Evolutionary conservation across 495 filamentous ascomycete genomes (phyloP), one percentile per base, ranked within the genome.

Genomic region (Penicillium herquei): DNA sequence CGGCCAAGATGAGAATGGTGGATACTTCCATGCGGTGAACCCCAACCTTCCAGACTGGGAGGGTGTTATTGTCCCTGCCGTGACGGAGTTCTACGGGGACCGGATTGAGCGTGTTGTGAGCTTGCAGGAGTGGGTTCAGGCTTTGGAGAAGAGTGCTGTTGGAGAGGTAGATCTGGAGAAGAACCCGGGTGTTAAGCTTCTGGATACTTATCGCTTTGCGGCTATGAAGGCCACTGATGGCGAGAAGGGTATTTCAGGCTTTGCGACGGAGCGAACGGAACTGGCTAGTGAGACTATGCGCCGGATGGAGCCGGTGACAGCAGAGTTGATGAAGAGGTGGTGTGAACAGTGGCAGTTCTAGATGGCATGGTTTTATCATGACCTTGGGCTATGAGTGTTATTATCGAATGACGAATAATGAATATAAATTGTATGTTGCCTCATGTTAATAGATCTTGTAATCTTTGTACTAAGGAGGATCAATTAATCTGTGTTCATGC

Each of bases 271-370:
- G 45, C n/a, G 34, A 26, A 61, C 66, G 49, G 43, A 49, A 39
- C 9, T 14, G 45, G 51, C 8, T 14, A 69, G 66, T 43, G 7
- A 39, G 16, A 67, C 64, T 0, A 44, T 67, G 58, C 26, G 44
- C 3, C 17, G 17, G 6, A 49, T 69, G 54, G 53, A 41, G 39
- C 42, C 53, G n/a, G 61, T 69, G 11, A 39, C 47, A 18, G 52
- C 44, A n/a, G 58, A 45, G 34, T 53, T 63, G 56, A 69, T 65
- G 61, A 51, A 52, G 54, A 43, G 46, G 39, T 69, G 66, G 66
- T 61, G 54, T 53, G 17, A 39, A 40, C 62, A 65, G 53, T 65
- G 62, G 62, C 21, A 18, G 39, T 65, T 65, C 51, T 61, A 55
- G 37, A 44, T 43, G 21, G 16, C 37, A 34, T 52, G 31, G 40